These are phyloP conservation scores for Licmophora abbreviata DNA, from an alignment of 108 stramenopile species.

Conservation along the genomic window DNA sequence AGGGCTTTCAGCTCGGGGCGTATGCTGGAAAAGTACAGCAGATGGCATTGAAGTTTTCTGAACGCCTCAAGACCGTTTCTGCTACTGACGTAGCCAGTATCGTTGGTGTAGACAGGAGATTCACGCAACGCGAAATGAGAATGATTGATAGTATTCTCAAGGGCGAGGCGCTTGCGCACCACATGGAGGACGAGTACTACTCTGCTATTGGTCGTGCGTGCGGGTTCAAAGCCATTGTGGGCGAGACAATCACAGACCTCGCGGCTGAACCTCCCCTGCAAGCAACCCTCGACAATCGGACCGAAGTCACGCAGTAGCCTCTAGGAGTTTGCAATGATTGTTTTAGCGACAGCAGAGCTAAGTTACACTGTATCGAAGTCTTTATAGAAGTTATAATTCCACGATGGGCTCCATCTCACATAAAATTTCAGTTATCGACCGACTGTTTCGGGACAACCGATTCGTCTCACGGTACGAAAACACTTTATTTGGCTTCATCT, in stretches of 20 bases:
- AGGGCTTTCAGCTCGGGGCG: conserved; percentile 5
- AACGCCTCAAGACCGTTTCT: conserved; percentile 38
- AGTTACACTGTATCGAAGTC: no score
- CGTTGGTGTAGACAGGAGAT: conserved; percentile 62
- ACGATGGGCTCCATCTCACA: no score
- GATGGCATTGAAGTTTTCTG: conserved; percentile 27
- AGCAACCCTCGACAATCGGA: no score
- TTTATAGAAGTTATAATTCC: no score
- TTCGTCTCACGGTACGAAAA: no score
- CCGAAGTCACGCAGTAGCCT: no score
- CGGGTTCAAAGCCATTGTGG: conserved; percentile 50
- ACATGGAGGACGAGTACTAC: conserved; percentile 80
- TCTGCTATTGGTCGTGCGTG: conserved; percentile 63
- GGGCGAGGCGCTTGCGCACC: conserved; percentile 64
- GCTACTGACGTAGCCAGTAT: conserved; percentile 51
- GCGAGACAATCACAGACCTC: conserved; percentile 52
- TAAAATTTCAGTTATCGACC: no score
- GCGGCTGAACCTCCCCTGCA: no score
- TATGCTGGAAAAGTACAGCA: conserved; percentile 8
- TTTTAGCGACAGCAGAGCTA: no score
- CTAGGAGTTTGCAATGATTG: no score
- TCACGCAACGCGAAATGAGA: conserved; percentile 59
- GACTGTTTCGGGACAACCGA: no score
- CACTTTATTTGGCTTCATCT: no score
- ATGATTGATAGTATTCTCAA: conserved; percentile 55